These are phyloP conservation scores for Rhytidhysteron rufulum DNA, from an alignment of 2,329 filamentous ascomycete genomes.

Conservation along the genomic window DNA sequence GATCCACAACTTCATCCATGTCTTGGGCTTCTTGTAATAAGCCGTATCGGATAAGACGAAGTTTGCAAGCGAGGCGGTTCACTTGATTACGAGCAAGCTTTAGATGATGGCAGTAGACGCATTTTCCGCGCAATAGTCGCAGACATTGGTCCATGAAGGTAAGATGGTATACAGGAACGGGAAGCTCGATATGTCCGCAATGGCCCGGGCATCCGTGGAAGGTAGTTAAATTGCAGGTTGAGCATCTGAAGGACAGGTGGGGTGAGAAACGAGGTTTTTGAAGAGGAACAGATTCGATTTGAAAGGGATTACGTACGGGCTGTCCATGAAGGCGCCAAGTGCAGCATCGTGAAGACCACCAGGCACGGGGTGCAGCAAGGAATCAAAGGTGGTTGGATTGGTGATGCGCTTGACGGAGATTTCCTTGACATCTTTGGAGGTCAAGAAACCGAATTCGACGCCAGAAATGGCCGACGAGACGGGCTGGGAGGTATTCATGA, in stretches of 20 bases:
- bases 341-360: conserved; percentile 91
- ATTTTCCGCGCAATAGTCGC: conserved; percentile 79
- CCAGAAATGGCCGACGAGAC: conserved; percentile 77
- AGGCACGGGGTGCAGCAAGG: conserved; percentile 79
- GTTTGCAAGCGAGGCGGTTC: conserved; percentile 76
- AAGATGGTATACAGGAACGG: conserved; percentile 92
- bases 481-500: conserved; percentile 60
- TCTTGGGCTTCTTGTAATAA: conserved; percentile 65
- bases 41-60: conserved; percentile 81
- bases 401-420: conserved; percentile 93
- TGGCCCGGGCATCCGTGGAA: conserved; percentile 80
- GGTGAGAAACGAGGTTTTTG: conserved; percentile 3
- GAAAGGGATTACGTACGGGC: conserved; percentile 57
- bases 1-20: conserved; percentile 43
- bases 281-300: background rate
- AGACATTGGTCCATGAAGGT: conserved; percentile 92
- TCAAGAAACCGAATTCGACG: conserved; percentile 86
- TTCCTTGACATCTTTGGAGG: conserved; percentile 74
- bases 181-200: conserved; percentile 90
- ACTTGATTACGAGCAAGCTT: conserved; percentile 73
- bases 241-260: conserved; percentile 57
- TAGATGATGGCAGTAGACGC: conserved; percentile 84
- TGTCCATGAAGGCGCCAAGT: conserved; percentile 83
- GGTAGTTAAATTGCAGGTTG: conserved; percentile 83
- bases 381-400: conserved; percentile 92